Conservation (phyloP, 75 land plant genomes). For the Pinus albicaulis region DNA sequence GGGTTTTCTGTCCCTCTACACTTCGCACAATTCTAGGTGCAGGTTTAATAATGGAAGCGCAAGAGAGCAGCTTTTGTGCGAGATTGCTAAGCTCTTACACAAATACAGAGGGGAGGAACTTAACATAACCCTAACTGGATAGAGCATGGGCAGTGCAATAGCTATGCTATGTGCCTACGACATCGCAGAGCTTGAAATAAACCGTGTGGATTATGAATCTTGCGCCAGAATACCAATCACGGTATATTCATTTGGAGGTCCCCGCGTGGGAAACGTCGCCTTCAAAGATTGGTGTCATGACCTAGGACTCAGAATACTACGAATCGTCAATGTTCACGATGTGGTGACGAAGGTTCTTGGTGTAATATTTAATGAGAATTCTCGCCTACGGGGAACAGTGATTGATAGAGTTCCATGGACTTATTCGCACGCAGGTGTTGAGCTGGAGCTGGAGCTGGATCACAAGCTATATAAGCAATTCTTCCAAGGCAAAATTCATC, state of each 20-base stretch:
- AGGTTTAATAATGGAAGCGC: conserved; percentile 47
- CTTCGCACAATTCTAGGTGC: background rate
- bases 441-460: too few relatives aligned
- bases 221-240: conserved; percentile 35
- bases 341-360: conserved; percentile 59
- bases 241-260: conserved; percentile 65
- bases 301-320: conserved; percentile 56
- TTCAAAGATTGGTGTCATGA: conserved; percentile 61
- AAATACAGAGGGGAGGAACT: conserved; percentile 39
- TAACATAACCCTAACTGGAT: conserved; percentile 43
- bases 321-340: conserved; percentile 62
- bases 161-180: conserved; percentile 51
- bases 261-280: conserved; percentile 56
- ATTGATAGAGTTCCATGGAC: too few relatives aligned
- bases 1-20: too few relatives aligned
- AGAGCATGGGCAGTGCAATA: conserved; percentile 63
- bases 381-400: too few relatives aligned
- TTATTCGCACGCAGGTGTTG: too few relatives aligned
- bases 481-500: too few relatives aligned
- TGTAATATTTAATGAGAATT: conserved; percentile 40
- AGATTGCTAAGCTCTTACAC: conserved; percentile 26
- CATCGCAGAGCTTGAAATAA: conserved; percentile 50
- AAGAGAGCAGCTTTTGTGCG: conserved; percentile 38
- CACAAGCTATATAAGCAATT: too few relatives aligned
- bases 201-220: background rate